phyloP scores from a whole-genome alignment of 768 basidiomycete species.

The Pleurotus eryngii region DNA sequence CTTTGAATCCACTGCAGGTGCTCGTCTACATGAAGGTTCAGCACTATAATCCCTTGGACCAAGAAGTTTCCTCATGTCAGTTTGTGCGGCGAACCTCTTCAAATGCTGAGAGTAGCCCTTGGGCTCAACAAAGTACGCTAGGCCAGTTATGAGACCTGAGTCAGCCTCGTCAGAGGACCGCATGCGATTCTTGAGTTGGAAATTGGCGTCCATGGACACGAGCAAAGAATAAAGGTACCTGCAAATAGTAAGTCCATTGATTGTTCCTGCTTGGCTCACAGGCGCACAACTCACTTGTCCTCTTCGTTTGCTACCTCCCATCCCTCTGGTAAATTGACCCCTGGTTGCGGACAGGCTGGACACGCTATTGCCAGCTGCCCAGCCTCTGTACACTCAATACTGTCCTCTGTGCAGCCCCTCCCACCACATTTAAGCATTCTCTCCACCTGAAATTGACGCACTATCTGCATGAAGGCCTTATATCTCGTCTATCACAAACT shows the following conservation, averaged over 20 bases:
- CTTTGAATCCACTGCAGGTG: background rate
- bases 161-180: background rate
- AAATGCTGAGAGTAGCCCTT: background rate
- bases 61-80: background rate
- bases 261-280: background rate
- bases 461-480: slow-evolving; percentile 18
- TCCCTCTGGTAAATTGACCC: slow-evolving; percentile 22
- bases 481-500: slow-evolving; percentile 23
- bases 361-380: slow-evolving; percentile 28
- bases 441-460: slow-evolving; percentile 20
- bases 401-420: slow-evolving; percentile 17
- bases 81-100: background rate
- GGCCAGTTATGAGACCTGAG: background rate
- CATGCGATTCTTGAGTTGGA: slow-evolving; percentile 1
- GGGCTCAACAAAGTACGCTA: background rate
- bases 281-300: background rate
- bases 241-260: background rate
- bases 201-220: slow-evolving; percentile 1
- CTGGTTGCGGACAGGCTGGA: slow-evolving; percentile 27
- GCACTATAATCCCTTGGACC: background rate
- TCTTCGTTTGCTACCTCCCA: slow-evolving; percentile 13
- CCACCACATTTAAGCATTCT: slow-evolving; percentile 21
- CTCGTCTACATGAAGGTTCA: background rate
- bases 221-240: slow-evolving; percentile 1
- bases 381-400: slow-evolving; percentile 13